Evolutionary conservation across 495 filamentous ascomycete species (phyloP).

Genomic region (Tuber magnatum): DNA sequence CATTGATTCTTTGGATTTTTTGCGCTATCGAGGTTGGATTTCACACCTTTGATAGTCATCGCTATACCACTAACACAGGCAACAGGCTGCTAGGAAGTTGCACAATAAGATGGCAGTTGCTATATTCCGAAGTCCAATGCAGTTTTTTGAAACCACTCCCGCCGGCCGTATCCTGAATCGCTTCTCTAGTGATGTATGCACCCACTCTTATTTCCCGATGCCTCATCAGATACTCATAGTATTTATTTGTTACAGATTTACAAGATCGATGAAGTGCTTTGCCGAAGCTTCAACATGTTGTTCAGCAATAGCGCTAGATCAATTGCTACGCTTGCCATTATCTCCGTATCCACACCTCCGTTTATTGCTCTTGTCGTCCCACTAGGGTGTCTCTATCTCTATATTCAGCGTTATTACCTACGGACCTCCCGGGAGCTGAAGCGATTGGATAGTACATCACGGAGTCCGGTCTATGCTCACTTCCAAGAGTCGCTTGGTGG

Average conservation of each 20-base stretch:
- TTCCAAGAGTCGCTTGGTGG: conserved; percentile 97
- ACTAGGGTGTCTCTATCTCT: conserved; percentile 72
- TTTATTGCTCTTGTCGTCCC: conserved; percentile 78
- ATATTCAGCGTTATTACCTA: conserved; percentile 95
- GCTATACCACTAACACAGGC: conserved; percentile 12
- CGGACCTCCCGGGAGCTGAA: conserved; percentile 94
- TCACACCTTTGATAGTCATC: conserved; percentile 6
- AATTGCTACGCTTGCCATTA: conserved; percentile 77
- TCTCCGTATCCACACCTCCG: conserved; percentile 69
- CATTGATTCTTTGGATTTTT: conserved; percentile 95
- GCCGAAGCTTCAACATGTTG: conserved; percentile 85
- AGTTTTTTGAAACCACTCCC: conserved; percentile 98
- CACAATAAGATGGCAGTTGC: conserved; percentile 98
- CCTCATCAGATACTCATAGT: conserved; percentile 33
- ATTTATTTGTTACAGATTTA: conserved; percentile 62
- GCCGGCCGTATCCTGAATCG: conserved; percentile 92
- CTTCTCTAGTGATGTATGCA: conserved; percentile 63
- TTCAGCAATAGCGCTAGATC: conserved; percentile 84
- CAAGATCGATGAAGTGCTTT: conserved; percentile 88
- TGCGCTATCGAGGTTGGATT: conserved; percentile 85
- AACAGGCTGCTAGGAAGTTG: conserved; percentile 79
- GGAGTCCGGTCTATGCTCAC: conserved; percentile 94
- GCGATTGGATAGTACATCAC: conserved; percentile 86
- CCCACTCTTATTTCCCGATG: conserved; percentile 25
- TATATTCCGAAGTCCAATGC: conserved; percentile 97